Percentiles rank a stretch among this genome's conserved stretches.
These are phyloP conservation scores for Ormosia semicastrata DNA, from an alignment of 306 rosid species.

Conservation along the genomic window DNA sequence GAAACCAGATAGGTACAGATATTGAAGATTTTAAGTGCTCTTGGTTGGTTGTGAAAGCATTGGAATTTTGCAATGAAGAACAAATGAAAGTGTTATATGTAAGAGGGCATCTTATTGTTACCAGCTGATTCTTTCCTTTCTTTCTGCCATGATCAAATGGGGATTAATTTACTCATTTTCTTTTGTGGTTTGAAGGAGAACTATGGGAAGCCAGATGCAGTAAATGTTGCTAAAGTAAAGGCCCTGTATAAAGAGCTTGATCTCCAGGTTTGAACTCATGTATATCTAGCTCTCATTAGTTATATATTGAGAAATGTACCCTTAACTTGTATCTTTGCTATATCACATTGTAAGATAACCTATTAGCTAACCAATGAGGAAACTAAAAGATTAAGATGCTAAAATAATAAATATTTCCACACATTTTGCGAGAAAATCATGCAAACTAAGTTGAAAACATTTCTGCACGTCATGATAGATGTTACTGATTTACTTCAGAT, in stretches of 20 bases:
- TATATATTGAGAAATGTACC: neutral
- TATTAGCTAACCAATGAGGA: neutral
- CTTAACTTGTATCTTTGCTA: neutral
- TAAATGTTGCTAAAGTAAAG: slow-evolving; percentile 69
- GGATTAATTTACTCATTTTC: neutral
- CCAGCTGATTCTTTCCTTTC: neutral
- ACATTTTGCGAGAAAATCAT: neutral
- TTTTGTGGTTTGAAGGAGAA: slow-evolving; percentile 53
- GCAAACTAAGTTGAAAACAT: slow-evolving; percentile 16
- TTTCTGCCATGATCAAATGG: neutral
- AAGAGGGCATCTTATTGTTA: slow-evolving; percentile 27
- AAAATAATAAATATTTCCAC: neutral
- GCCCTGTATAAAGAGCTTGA: slow-evolving; percentile 67
- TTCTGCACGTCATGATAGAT: neutral
- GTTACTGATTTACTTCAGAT: slow-evolving; percentile 11
- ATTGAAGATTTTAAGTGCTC: slow-evolving; percentile 98
- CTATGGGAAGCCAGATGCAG: slow-evolving; percentile 70
- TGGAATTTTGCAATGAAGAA: slow-evolving; percentile 65
- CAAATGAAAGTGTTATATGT: slow-evolving; percentile 76
- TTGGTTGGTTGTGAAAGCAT: slow-evolving; percentile 90
- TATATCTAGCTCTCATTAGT: neutral
- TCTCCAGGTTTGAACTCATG: slow-evolving; percentile 61
- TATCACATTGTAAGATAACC: neutral
- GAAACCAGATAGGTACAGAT: slow-evolving; percentile 86
- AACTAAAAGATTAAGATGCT: slow-evolving; percentile 2